Base-by-base conservation (phyloP, 2,329 filamentous ascomycete species). In the Colletotrichum sp. region DNA sequence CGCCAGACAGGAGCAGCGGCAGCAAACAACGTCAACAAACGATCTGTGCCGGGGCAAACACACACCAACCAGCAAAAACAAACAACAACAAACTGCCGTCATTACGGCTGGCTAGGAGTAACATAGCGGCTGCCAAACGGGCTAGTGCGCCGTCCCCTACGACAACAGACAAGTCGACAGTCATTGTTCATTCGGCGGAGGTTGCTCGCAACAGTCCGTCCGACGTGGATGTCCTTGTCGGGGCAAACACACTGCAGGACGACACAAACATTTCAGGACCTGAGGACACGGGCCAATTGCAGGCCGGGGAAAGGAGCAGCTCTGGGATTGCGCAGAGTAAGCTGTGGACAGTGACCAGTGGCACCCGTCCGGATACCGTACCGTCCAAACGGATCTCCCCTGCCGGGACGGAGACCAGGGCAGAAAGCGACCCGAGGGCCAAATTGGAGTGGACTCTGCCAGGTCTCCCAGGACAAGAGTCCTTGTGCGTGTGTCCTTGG, bases 211-310 rank as follows among this genome's bases (percentile, higher is more conserved):
- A 48, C 9, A 48, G 39, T 48, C 30, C 28, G 26, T 66, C 68
- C 72, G 68, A 67, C 72, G 68, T 72, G 68, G 61, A 67, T 75
- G 59, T 52, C 72, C 68, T 67, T 75, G 72, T 72, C 68, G 61
- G 68, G 39, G 59, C 43, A 74, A 48, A 60, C 39, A 34, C 59
- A 61, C 59, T 12, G 30, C 16, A 36, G 13, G 32, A 18, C 65
- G 39, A 73, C 48, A 43, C 59, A 57, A 63, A 32, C 36, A 55
- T 24, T 13, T 24, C 14, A 43, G 24, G 32, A 30, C 28, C 48
- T 48, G 18, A 48, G 39, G 28, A 66, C 59, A 74, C 34, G 68
- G 59, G 43, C 57, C 60, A 66, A 71, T 66, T 65, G 13, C 28
- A 36, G 26, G 21, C 39, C 57, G 59, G 39, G n/a, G 71, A 72